A percentile compares a stretch with the other conserved stretches of the same genome.
phyloP scores from a whole-genome alignment of 2,329 filamentous ascomycete genomes.

The Fusarium acutatum region DNA sequence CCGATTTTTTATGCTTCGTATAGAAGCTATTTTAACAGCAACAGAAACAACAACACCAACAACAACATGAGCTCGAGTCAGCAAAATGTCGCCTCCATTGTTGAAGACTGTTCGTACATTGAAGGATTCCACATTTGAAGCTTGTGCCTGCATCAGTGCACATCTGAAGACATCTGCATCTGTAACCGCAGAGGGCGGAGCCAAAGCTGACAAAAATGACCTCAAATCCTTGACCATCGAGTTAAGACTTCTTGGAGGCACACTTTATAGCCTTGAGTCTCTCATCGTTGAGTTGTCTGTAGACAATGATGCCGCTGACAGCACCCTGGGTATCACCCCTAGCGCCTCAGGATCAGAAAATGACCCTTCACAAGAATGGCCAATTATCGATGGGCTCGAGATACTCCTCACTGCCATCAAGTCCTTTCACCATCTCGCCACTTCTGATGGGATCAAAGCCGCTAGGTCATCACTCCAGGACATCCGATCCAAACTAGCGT shows the following conservation, averaged over 20 bases:
- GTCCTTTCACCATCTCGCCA: conserved; percentile 18
- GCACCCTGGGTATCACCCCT: conserved; percentile 6
- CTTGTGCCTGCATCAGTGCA: conserved; percentile 22
- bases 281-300: conserved; percentile 31
- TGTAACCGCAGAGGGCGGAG: background rate
- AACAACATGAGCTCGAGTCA: conserved; percentile 7
- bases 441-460: conserved; percentile 32
- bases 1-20: background rate
- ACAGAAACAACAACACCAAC: background rate
- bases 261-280: conserved; percentile 36
- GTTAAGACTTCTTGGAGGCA: conserved; percentile 35
- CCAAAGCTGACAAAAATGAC: background rate
- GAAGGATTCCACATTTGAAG: conserved; percentile 28
- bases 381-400: conserved; percentile 33
- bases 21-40: background rate
- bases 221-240: conserved; percentile 33
- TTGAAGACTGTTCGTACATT: conserved; percentile 24
- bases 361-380: conserved; percentile 24
- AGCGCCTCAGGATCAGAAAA: conserved; percentile 1
- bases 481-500: conserved; percentile 36
- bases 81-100: conserved; percentile 10
- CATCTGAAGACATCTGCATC: conserved; percentile 11
- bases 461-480: conserved; percentile 29
- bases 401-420: conserved; percentile 27
- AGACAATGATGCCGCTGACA: conserved; percentile 12